phyloP scores from a whole-genome alignment of 2,329 filamentous ascomycete genomes.

The Penicillium sp. region DNA sequence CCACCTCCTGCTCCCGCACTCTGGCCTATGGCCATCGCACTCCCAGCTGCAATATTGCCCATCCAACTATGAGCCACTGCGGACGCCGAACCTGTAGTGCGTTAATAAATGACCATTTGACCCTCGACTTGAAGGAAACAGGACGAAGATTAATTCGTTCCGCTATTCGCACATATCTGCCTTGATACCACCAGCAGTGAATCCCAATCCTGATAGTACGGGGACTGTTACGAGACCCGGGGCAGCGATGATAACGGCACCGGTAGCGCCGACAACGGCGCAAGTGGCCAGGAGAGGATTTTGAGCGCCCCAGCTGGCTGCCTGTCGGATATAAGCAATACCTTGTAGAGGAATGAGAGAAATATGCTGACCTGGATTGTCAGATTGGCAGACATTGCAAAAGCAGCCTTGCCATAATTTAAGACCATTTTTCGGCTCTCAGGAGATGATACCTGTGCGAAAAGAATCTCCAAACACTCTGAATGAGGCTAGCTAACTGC shows the following conservation, averaged over 20 bases:
- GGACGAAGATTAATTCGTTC: no score
- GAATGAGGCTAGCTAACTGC: no score
- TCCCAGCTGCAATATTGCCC: slow-evolving; percentile 20
- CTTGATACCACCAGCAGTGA: neutral
- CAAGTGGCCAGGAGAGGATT: neutral
- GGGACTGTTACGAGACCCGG: slow-evolving; percentile 5
- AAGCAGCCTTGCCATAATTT: neutral
- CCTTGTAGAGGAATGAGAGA: neutral
- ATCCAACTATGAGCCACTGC: slow-evolving; percentile 18
- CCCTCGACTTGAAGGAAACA: neutral
- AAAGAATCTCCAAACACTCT: no score
- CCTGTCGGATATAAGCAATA: neutral
- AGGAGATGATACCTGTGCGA: no score
- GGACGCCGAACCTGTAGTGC: slow-evolving; percentile 13
- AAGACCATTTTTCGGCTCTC: no score
- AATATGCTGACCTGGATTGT: neutral
- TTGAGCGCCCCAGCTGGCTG: neutral
- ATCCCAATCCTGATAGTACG: neutral
- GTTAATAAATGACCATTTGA: neutral
- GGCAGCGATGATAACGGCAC: neutral
- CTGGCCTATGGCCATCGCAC: slow-evolving; percentile 18
- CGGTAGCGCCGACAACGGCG: slow-evolving; percentile 1
- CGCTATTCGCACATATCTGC: neutral
- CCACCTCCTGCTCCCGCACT: slow-evolving; percentile 22
- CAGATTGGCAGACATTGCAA: neutral